phyloP scores from a whole-genome alignment of 768 basidiomycete species.

The Naganishia kalamii region DNA sequence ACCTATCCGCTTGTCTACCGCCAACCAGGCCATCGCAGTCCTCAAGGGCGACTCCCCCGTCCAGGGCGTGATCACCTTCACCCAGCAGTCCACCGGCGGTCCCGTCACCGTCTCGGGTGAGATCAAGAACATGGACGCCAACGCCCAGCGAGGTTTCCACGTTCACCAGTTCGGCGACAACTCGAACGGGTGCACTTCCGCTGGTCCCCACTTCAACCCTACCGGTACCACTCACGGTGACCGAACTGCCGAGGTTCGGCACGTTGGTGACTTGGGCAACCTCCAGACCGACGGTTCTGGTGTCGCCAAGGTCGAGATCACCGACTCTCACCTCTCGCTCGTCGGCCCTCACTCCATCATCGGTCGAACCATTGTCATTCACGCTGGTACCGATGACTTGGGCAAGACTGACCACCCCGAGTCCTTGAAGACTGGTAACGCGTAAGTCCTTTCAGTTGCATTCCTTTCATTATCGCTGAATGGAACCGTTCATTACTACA shows the following conservation, averaged over 20 bases:
- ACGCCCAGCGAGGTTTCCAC: constrained; percentile 66
- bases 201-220: constrained; percentile 75
- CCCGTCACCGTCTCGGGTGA: constrained; percentile 61
- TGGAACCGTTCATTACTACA: background rate
- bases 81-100: constrained; percentile 52
- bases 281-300: constrained; percentile 60
- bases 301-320: constrained; percentile 56
- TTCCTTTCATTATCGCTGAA: background rate
- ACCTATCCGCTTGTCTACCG: background rate
- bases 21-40: constrained; percentile 56
- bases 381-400: constrained; percentile 71
- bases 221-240: constrained; percentile 61
- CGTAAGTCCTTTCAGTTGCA: constrained; percentile 37
- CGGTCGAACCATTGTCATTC: constrained; percentile 70
- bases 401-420: constrained; percentile 64
- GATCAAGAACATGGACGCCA: constrained; percentile 58
- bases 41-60: constrained; percentile 60
- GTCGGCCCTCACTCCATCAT: constrained; percentile 63
- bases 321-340: constrained; percentile 60
- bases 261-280: constrained; percentile 64
- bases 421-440: constrained; percentile 71
- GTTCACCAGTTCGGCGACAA: constrained; percentile 66
- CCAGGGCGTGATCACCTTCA: constrained; percentile 62
- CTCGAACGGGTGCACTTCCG: constrained; percentile 52
- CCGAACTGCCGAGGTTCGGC: constrained; percentile 52